Conservation (phyloP, 768 basidiomycete species). For the Boletus patriciae region DNA sequence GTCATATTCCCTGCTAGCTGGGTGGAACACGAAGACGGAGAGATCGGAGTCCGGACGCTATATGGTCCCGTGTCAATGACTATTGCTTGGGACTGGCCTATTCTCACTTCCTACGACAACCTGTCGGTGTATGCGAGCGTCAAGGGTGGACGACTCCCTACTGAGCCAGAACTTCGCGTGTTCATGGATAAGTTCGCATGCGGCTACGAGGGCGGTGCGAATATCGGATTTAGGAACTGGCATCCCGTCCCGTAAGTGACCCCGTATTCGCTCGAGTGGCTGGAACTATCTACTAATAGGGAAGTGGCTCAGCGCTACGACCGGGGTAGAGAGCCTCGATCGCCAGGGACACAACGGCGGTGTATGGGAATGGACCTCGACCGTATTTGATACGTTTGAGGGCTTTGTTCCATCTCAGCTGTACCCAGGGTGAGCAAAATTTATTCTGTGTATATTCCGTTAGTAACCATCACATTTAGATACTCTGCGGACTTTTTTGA, state of each 20-base stretch:
- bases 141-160: conserved; percentile 92
- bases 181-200: conserved; percentile 75
- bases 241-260: conserved; percentile 82
- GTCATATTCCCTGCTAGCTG: conserved; percentile 35
- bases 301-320: conserved; percentile 56
- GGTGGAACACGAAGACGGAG: conserved; percentile 16
- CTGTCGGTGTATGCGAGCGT: conserved; percentile 77
- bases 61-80: conserved; percentile 82
- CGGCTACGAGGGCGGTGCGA: conserved; percentile 76
- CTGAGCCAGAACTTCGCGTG: conserved; percentile 79
- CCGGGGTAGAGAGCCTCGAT: conserved; percentile 49
- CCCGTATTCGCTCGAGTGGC: neutral
- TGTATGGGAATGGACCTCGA: conserved; percentile 98
- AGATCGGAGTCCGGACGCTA: conserved; percentile 70
- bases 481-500: conserved; percentile 93
- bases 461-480: conserved; percentile 34
- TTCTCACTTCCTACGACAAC: conserved; percentile 75
- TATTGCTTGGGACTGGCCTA: conserved; percentile 82
- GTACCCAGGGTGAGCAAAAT: conserved; percentile 74
- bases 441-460: neutral
- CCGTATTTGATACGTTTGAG: conserved; percentile 64
- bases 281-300: conserved; percentile 1
- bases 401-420: conserved; percentile 74
- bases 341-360: conserved; percentile 87
- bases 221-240: conserved; percentile 90